Base-by-base conservation (phyloP, 1,139 yeast species). In the Petasospora rhodanensis region DNA sequence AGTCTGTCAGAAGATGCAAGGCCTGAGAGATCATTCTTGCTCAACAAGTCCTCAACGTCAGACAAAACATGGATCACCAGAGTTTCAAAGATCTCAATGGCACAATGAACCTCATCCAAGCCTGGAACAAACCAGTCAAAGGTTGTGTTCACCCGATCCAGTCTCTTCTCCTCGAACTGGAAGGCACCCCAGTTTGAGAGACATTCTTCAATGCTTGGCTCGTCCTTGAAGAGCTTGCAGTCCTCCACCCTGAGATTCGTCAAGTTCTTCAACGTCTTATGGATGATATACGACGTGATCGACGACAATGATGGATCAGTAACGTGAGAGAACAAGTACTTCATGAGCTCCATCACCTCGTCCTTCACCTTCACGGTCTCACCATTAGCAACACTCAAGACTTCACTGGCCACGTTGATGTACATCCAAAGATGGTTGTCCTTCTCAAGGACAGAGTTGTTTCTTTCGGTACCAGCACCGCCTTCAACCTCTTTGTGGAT, bases 401-500 rank as follows among this genome's bases (percentile, higher is more conserved):
- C 67, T 55, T 86, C 89, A 51, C 80, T 78, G 31, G 89, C 59
- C 3, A 87, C 73, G 3, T 79, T 70, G 29, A 86, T 57, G 52
- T 82, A 75, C 78, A 96, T 78, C 25, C 77, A 76, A 12, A 91
- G 62, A 10, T 80, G 74, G 28, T 82, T 80, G 56, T 91, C 98
- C 31, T 89, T 68, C 11, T 86, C 86, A 16, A 79, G 67, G 20
- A 83, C 67, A 28, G 83, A 80, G 14, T 78, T 74, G 11, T 60
- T 52, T 52, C 96, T 71, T 0, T 79, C 64, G 1, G 74, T 63
- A 2, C 96, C 97, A 0, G 97, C 96, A 45, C 89, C 84, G 47
- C 81, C 89, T n/a, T 66, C 66, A 15, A 91, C 68, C 51, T 91
- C 96, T 18, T 73, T 76, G 31, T 66, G 65, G 22, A 89, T 78